Evolutionary conservation across 169 alveolate genomes (phyloP).

Genomic region (Plasmodium yoelii): DNA sequence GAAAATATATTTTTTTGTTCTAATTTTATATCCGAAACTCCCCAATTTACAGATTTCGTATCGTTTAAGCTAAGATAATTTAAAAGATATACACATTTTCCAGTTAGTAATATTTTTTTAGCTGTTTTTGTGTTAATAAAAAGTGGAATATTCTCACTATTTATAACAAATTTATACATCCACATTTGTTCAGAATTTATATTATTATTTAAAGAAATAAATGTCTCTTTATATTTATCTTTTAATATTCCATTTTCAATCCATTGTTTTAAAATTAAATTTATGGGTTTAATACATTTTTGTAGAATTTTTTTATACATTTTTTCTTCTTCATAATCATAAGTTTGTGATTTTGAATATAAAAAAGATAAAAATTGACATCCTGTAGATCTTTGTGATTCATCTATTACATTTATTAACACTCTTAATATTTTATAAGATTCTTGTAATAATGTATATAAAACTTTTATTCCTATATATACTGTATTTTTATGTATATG

Average conservation of each 20-base stretch:
- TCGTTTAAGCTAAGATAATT: conserved; percentile 13
- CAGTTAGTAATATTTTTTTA: conserved; percentile 39
- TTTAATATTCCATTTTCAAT: conserved; percentile 31
- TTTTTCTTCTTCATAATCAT: conserved; percentile 64
- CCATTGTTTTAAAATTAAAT: conserved; percentile 59
- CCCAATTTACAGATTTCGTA: not conserved
- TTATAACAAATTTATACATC: conserved; percentile 40
- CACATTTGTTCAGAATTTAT: conserved; percentile 54
- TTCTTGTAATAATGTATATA: conserved; percentile 41
- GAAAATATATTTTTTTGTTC: not conserved
- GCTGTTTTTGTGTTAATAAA: conserved; percentile 45
- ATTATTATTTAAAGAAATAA: conserved; percentile 34
- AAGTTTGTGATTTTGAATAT: conserved; percentile 57
- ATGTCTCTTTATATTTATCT: conserved; percentile 61
- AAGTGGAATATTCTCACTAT: conserved; percentile 34
- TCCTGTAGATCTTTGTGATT: conserved; percentile 43
- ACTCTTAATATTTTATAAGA: conserved; percentile 66
- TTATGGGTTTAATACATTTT: conserved; percentile 52
- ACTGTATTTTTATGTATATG: conserved; percentile 71
- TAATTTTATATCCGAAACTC: not conserved
- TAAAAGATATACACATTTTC: conserved; percentile 53
- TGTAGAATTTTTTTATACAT: conserved; percentile 41
- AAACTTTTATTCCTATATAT: conserved; percentile 45
- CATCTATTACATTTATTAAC: conserved; percentile 53
- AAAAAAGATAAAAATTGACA: conserved; percentile 53